Evolutionary conservation across 768 basidiomycete genomes (phyloP).

Genomic region (Boletus sp.): DNA sequence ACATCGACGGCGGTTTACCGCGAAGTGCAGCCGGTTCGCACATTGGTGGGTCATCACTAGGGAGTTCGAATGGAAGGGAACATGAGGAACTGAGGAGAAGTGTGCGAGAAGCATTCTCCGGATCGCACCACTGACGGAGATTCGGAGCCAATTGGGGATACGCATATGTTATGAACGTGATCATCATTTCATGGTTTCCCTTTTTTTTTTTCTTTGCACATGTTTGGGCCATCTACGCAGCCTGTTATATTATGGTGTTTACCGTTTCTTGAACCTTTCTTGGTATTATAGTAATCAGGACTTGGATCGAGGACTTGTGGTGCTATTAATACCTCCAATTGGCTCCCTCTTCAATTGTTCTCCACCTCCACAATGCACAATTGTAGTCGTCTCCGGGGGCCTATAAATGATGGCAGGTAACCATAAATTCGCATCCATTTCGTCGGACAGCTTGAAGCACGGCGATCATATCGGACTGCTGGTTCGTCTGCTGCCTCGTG

Average conservation of each 20-base stretch:
- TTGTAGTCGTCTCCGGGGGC: background rate
- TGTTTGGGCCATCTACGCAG: background rate
- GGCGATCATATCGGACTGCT: constrained; percentile 4
- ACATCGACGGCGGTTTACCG: constrained; percentile 56
- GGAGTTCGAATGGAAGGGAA: constrained; percentile 56
- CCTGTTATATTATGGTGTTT: constrained; percentile 8
- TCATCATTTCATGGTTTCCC: background rate
- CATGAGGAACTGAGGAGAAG: constrained; percentile 81
- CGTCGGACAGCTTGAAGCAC: background rate
- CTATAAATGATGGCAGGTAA: background rate
- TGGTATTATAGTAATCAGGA: constrained; percentile 2
- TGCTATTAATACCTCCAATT: background rate
- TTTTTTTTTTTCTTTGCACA: background rate
- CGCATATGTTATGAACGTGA: background rate
- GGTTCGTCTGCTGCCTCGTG: constrained; percentile 18
- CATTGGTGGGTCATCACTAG: constrained; percentile 66
- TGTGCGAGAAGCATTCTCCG: constrained; percentile 77
- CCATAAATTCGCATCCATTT: background rate
- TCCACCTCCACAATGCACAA: background rate
- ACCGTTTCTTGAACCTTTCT: background rate
- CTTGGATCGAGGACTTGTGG: background rate
- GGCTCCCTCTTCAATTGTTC: background rate
- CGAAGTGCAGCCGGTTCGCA: constrained; percentile 66
- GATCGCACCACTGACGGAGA: constrained; percentile 43
- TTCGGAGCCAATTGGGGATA: background rate